A percentile compares a stretch with the other conserved stretches of the same genome.
These are phyloP conservation scores for Flaveria floridana DNA, from an alignment of 140 eudicot species.

Conservation along the genomic window DNA sequence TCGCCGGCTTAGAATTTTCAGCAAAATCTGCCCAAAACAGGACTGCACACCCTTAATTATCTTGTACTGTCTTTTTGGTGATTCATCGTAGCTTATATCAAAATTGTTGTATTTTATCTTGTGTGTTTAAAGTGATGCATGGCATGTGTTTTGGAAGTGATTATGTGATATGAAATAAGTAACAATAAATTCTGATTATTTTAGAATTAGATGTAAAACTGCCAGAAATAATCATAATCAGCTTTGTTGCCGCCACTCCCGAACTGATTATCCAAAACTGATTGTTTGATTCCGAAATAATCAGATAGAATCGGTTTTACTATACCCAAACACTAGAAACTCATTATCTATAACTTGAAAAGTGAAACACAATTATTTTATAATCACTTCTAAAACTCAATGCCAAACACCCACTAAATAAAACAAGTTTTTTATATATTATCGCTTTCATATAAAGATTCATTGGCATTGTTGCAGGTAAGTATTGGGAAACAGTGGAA, in stretches of 20 bases:
- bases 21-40: background rate
- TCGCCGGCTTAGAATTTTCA: background rate
- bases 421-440: too few relatives aligned
- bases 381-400: too few relatives aligned
- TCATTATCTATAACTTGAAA: too few relatives aligned
- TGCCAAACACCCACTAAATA: too few relatives aligned
- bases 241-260: background rate
- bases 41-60: background rate
- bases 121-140: background rate
- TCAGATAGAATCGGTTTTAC: background rate
- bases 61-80: background rate
- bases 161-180: background rate
- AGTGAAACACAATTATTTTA: too few relatives aligned
- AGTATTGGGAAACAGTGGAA: slow-evolving; percentile 93
- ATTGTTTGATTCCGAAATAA: background rate
- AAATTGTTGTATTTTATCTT: background rate
- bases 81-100: background rate
- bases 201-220: background rate
- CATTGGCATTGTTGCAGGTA: slow-evolving; percentile 41
- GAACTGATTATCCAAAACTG: background rate
- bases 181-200: background rate
- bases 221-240: background rate
- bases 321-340: too few relatives aligned
- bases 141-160: background rate
- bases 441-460: background rate